Conservation (phyloP, 768 basidiomycete species). For the Lactarius psammicola region DNA sequence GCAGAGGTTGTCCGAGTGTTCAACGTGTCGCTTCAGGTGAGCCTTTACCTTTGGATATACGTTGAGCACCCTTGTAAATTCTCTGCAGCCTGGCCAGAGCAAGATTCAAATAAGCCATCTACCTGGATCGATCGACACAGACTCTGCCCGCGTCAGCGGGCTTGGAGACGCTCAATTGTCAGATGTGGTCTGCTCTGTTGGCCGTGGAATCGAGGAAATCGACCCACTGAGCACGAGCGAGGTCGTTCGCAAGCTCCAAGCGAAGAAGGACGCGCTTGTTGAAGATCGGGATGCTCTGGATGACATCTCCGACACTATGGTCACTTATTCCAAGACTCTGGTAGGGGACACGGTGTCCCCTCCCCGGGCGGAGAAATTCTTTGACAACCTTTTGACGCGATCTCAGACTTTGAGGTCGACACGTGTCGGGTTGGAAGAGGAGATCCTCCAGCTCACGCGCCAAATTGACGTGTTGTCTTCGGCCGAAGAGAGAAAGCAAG, state of each 20-base stretch:
- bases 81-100: constrained; percentile 49
- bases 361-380: constrained; percentile 40
- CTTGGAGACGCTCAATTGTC: constrained; percentile 48
- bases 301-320: constrained; percentile 44
- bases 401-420: constrained; percentile 39
- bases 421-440: constrained; percentile 40
- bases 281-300: constrained; percentile 42
- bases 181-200: constrained; percentile 54
- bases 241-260: constrained; percentile 32
- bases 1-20: constrained; percentile 58
- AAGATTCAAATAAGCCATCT: constrained; percentile 51
- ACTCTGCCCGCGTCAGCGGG: constrained; percentile 54
- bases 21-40: constrained; percentile 48
- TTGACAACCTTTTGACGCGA: constrained; percentile 43
- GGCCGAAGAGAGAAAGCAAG: constrained; percentile 38
- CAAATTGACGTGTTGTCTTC: constrained; percentile 41
- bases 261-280: constrained; percentile 39
- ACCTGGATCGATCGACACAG: constrained; percentile 49
- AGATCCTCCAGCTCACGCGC: constrained; percentile 36
- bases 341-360: constrained; percentile 43
- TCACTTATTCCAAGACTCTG: constrained; percentile 46
- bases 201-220: constrained; percentile 28
- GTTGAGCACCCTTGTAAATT: background rate
- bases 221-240: constrained; percentile 32
- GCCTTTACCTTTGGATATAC: constrained; percentile 6